These are phyloP conservation scores for Acacia melanoxylon DNA, from an alignment of 306 rosid species.

Conservation along the genomic window DNA sequence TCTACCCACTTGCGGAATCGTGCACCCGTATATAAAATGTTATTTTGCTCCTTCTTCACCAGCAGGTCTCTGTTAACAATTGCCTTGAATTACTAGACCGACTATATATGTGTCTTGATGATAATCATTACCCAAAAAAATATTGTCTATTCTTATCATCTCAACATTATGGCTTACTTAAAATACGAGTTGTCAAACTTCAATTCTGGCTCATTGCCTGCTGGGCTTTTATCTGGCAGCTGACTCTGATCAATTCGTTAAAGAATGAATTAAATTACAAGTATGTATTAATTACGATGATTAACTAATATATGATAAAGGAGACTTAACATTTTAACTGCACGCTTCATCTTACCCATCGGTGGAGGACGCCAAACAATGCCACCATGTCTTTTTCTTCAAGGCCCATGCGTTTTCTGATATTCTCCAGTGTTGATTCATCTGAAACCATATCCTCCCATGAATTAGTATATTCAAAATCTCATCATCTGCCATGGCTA, in stretches of 20 bases:
- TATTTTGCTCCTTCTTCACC: too few species aligned
- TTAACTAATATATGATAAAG: background rate
- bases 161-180: conserved; percentile 47
- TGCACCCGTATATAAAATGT: too few species aligned
- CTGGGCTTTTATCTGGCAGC: background rate
- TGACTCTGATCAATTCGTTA: conserved; percentile 46
- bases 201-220: too few species aligned
- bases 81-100: background rate
- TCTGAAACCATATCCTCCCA: conserved; percentile 36
- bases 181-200: conserved; percentile 80
- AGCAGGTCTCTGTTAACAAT: conserved; percentile 51
- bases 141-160: background rate
- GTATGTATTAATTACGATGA: background rate
- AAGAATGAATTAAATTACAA: conserved; percentile 10
- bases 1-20: conserved; percentile 45
- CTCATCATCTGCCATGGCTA: background rate
- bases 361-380: conserved; percentile 72
- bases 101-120: background rate
- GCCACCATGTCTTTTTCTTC: conserved; percentile 79
- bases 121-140: background rate
- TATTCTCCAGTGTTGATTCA: conserved; percentile 58
- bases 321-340: background rate
- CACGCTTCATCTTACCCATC: conserved; percentile 50
- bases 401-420: conserved; percentile 69
- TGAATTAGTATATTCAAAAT: background rate